phyloP scores from a whole-genome alignment of 352 stramenopile species.

The Pythium periplocum region DNA sequence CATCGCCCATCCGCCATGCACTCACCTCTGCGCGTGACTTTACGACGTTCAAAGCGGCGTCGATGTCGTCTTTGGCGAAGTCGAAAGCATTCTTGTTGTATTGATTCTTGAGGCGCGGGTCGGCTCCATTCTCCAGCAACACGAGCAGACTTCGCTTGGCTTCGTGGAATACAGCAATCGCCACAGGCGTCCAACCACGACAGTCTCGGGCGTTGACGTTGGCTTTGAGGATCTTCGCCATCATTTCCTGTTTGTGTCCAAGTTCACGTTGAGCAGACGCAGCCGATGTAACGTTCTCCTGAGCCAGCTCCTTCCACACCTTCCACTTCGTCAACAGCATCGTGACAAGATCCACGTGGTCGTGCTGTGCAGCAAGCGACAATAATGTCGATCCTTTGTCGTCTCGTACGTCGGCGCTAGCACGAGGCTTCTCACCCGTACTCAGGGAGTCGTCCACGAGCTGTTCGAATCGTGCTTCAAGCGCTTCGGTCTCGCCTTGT shows the following conservation, averaged over 20 bases:
- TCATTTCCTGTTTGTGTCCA: slow-evolving; percentile 22
- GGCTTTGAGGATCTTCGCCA: slow-evolving; percentile 48
- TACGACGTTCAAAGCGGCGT: slow-evolving; percentile 79
- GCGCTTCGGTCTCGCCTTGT: slow-evolving; percentile 33
- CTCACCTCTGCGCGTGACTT: slow-evolving; percentile 65
- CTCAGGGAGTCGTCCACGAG: slow-evolving; percentile 67
- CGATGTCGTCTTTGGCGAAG: slow-evolving; percentile 85
- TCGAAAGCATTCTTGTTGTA: slow-evolving; percentile 90
- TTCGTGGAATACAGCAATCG: slow-evolving; percentile 87
- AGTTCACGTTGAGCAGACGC: slow-evolving; percentile 21
- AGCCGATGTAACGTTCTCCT: slow-evolving; percentile 13
- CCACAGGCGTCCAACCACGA: slow-evolving; percentile 81
- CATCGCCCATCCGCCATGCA: background rate
- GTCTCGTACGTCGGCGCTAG: slow-evolving; percentile 67
- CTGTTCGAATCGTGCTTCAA: slow-evolving; percentile 61
- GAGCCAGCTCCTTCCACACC: slow-evolving; percentile 15
- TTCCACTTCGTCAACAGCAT: slow-evolving; percentile 67
- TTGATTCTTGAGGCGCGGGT: slow-evolving; percentile 84
- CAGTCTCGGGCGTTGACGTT: slow-evolving; percentile 73
- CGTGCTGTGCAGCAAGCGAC: slow-evolving; percentile 64
- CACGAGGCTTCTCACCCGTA: slow-evolving; percentile 54
- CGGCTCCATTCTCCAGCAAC: slow-evolving; percentile 70
- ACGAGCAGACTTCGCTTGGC: slow-evolving; percentile 63
- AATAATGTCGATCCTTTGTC: slow-evolving; percentile 77
- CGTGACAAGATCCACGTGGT: slow-evolving; percentile 49